These are phyloP conservation scores for Passiflora organensis DNA, from an alignment of 345 rosid genomes.

Conservation along the genomic window DNA sequence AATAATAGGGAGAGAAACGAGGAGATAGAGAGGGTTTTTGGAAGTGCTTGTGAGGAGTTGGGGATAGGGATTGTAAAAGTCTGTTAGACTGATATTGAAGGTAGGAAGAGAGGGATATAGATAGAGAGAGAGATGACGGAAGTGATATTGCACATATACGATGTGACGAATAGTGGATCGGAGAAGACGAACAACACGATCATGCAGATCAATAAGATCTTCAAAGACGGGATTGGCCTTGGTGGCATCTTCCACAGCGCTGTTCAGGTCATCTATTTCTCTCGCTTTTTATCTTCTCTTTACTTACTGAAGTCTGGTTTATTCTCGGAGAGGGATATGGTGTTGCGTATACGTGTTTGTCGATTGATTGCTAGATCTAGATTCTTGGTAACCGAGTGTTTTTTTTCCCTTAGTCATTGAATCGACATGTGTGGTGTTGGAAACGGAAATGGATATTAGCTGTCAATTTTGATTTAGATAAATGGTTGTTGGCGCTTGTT, in stretches of 20 bases:
- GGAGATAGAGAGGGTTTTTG: background rate
- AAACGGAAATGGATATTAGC: background rate
- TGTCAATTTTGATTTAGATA: background rate
- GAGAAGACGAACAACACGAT: conserved; percentile 91
- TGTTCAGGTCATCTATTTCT: conserved; percentile 55
- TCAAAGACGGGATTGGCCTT: conserved; percentile 87
- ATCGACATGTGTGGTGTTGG: background rate
- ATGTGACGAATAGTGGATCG: conserved; percentile 94
- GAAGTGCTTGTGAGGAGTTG: conserved; percentile 15
- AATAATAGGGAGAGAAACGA: background rate
- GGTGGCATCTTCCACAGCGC: conserved; percentile 99
- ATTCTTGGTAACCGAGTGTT: conserved; percentile 1
- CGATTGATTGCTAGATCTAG: conserved; percentile 20
- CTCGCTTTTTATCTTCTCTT: background rate
- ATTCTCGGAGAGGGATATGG: background rate
- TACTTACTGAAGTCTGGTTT: background rate
- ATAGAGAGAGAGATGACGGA: conserved; percentile 47
- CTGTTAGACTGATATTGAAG: background rate
- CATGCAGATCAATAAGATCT: conserved; percentile 85
- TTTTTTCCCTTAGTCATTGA: background rate
- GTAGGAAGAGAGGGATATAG: background rate
- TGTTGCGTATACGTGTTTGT: too few relatives aligned
- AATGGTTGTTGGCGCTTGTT: background rate
- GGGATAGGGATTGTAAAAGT: conserved; percentile 11
- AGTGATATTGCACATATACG: conserved; percentile 78